Evolutionary conservation across 2,329 filamentous ascomycete genomes (phyloP).

Genomic region (Teratosphaeria pseudoeucalypti): DNA sequence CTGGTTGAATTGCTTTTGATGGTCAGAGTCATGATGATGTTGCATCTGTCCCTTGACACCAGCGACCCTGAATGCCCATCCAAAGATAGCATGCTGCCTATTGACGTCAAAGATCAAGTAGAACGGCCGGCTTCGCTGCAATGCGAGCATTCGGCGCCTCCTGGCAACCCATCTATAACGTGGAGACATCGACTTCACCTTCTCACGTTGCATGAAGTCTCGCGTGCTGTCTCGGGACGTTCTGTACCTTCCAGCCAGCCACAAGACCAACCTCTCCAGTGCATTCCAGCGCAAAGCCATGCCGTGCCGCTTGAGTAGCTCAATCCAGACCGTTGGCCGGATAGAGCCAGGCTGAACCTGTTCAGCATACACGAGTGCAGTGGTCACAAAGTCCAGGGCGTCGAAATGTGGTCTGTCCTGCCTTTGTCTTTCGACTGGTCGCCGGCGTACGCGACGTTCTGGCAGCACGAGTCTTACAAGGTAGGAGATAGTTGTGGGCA

Average conservation of each 20-base stretch:
- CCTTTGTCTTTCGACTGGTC: constrained; percentile 14
- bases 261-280: constrained; percentile 41
- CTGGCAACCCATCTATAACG: background rate
- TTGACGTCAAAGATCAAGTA: constrained; percentile 1
- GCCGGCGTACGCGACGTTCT: constrained; percentile 29
- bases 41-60: background rate
- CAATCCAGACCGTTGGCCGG: constrained; percentile 40
- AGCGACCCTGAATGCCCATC: constrained; percentile 22
- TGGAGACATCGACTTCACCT: background rate
- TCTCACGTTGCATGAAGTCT: background rate
- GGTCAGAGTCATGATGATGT: background rate
- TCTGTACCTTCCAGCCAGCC: constrained; percentile 33
- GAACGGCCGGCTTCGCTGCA: background rate
- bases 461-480: constrained; percentile 33
- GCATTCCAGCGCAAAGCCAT: constrained; percentile 43
- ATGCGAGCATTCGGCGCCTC: background rate
- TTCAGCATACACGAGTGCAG: constrained; percentile 33
- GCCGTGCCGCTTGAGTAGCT: constrained; percentile 50
- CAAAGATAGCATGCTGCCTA: constrained; percentile 22
- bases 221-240: background rate
- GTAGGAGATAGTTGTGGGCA: constrained; percentile 33
- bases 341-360: background rate
- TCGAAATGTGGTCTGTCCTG: constrained; percentile 17
- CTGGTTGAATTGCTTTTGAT: background rate
- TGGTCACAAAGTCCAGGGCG: constrained; percentile 36